These are phyloP conservation scores for Pseudozyma tsukubaensis DNA, from an alignment of 1,284 basidiomycete genomes.

Conservation along the genomic window DNA sequence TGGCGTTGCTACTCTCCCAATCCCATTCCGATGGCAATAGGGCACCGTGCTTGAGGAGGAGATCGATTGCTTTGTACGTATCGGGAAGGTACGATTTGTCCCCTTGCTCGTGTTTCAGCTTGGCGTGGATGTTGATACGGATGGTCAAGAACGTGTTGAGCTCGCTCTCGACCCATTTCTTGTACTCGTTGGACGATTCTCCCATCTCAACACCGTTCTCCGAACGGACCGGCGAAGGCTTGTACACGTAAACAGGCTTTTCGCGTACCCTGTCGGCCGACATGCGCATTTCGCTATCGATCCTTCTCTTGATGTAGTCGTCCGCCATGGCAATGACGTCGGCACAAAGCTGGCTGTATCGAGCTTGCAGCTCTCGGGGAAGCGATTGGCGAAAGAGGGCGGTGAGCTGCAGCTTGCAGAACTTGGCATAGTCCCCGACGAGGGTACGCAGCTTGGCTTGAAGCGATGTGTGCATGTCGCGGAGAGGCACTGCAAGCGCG, in stretches of 20 bases:
- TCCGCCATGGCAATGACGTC: slow-evolving; percentile 16
- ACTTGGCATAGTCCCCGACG: slow-evolving; percentile 1
- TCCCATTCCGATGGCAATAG: no score
- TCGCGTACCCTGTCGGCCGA: slow-evolving; percentile 6
- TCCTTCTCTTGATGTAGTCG: slow-evolving; percentile 2
- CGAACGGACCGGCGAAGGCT: not conserved
- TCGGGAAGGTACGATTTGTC: not conserved
- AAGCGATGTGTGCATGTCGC: not conserved
- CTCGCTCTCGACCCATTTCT: slow-evolving; percentile 9
- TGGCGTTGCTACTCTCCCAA: no score
- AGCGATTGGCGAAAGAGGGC: slow-evolving; percentile 1
- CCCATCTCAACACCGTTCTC: not conserved
- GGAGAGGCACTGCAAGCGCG: not conserved
- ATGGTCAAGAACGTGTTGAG: slow-evolving; percentile 2
- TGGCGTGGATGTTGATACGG: slow-evolving; percentile 3
- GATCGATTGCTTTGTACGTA: not conserved
- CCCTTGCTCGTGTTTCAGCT: not conserved
- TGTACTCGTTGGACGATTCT: not conserved
- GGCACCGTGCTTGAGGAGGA: not conserved
- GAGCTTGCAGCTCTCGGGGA: not conserved
- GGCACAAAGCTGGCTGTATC: slow-evolving; percentile 9
- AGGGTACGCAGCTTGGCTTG: slow-evolving; percentile 15
- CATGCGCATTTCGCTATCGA: slow-evolving; percentile 17
- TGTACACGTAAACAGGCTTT: slow-evolving; percentile 6
- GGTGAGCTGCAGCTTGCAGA: slow-evolving; percentile 1